phyloP scores from a whole-genome alignment of 306 rosid genomes.

The Oemleria cerasiformis region DNA sequence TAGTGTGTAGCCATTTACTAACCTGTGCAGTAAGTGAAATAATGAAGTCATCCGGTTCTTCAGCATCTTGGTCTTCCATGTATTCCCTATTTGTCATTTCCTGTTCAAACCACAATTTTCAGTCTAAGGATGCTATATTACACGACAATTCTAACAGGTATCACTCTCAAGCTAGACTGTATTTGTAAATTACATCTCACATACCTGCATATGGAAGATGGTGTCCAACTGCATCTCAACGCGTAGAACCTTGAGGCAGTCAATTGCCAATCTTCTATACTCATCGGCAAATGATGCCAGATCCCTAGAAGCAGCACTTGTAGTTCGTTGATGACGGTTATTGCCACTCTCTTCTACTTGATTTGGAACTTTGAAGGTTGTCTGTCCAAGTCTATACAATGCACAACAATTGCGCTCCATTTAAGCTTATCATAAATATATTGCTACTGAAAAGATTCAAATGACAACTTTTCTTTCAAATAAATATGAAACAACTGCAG shows the following conservation, averaged over 20 bases:
- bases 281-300: conserved; percentile 86
- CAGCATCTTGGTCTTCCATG: conserved; percentile 97
- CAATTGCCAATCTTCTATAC: conserved; percentile 88
- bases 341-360: conserved; percentile 47
- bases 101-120: conserved; percentile 49
- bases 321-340: conserved; percentile 44
- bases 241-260: conserved; percentile 94
- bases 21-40: conserved; percentile 94
- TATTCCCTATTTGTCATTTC: conserved; percentile 89
- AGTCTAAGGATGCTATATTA: conserved; percentile 14
- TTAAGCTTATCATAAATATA: conserved; percentile 14
- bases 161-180: background rate
- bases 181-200: conserved; percentile 8
- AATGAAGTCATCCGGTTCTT: conserved; percentile 96
- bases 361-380: conserved; percentile 52
- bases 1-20: conserved; percentile 11
- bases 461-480: background rate
- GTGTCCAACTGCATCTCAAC: conserved; percentile 97
- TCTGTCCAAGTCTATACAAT: conserved; percentile 70
- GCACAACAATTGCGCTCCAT: conserved; percentile 24
- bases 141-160: background rate
- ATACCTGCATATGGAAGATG: conserved; percentile 94
- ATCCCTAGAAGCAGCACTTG: conserved; percentile 59
- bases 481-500: background rate
- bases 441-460: background rate